phyloP scores from a whole-genome alignment of 2,329 filamentous ascomycete species.

The Penicillium sp. region DNA sequence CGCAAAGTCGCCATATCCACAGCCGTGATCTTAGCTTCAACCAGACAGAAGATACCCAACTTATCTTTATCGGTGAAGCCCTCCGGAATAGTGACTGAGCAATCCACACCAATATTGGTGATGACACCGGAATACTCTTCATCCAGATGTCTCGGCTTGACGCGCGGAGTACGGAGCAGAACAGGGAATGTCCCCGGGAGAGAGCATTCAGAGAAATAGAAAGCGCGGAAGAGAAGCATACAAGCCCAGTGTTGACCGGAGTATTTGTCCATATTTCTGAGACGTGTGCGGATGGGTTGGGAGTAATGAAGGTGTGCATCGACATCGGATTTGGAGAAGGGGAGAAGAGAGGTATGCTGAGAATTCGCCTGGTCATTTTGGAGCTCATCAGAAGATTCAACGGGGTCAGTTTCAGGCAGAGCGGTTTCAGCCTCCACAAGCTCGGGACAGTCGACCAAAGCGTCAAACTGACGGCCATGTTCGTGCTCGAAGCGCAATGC shows the following conservation, averaged over 20 bases:
- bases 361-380: neutral
- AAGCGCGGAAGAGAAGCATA: constrained; percentile 56
- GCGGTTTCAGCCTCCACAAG: neutral
- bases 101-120: constrained; percentile 32
- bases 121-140: constrained; percentile 31
- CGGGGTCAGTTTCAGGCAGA: neutral
- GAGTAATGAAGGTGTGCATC: constrained; percentile 47
- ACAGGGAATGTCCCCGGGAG: constrained; percentile 49
- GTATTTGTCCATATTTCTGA: constrained; percentile 38
- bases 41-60: constrained; percentile 32
- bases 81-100: constrained; percentile 27
- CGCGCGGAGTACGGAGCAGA: constrained; percentile 30
- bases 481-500: constrained; percentile 55
- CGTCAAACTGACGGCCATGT: constrained; percentile 43
- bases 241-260: constrained; percentile 49
- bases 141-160: constrained; percentile 21
- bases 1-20: constrained; percentile 34
- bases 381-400: neutral
- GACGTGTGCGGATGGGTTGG: constrained; percentile 42
- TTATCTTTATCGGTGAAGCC: constrained; percentile 21
- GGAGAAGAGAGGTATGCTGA: constrained; percentile 36
- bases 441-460: constrained; percentile 21
- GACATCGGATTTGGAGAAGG: constrained; percentile 50
- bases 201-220: constrained; percentile 52
- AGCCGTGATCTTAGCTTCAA: constrained; percentile 34